A percentile compares a stretch with the other conserved stretches of the same genome.
These are phyloP conservation scores for Vickermania ingenoplastis DNA, from an alignment of 208 protist genomes.

Conservation along the genomic window DNA sequence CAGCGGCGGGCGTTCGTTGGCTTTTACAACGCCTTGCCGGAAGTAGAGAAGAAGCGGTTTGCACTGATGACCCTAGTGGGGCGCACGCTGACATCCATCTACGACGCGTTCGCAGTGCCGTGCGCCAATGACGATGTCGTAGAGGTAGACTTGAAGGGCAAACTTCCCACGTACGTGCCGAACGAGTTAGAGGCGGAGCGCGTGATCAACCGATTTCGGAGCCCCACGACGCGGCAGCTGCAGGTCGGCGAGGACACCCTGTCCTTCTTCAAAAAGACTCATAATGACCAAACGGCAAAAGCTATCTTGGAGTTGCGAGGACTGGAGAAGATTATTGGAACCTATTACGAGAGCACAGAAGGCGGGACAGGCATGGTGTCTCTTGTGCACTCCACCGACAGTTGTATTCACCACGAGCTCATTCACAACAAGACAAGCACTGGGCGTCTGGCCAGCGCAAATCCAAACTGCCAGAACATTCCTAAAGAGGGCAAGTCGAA, in stretches of 20 bases:
- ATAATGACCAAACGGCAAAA: conserved; percentile 61
- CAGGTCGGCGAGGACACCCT: conserved; percentile 84
- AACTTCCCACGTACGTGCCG: conserved; percentile 51
- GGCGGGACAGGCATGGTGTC: conserved; percentile 88
- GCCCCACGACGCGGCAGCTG: conserved; percentile 66
- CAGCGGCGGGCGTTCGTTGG: conserved; percentile 72
- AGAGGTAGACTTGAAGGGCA: conserved; percentile 62
- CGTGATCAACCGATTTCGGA: conserved; percentile 76
- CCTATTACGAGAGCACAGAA: conserved; percentile 88
- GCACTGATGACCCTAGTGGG: conserved; percentile 76
- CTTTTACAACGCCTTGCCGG: conserved; percentile 71
- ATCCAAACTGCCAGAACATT: conserved; percentile 92
- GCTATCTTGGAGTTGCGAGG: conserved; percentile 79
- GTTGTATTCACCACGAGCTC: conserved; percentile 90
- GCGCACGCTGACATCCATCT: conserved; percentile 43
- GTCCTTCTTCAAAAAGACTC: conserved; percentile 78
- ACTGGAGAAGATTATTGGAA: conserved; percentile 86
- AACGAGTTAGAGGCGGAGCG: conserved; percentile 79
- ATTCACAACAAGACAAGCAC: conserved; percentile 90
- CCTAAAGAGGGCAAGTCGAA: conserved; percentile 87
- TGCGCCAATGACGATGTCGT: conserved; percentile 75
- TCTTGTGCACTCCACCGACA: conserved; percentile 80
- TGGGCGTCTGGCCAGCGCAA: conserved; percentile 75
- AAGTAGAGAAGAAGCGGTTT: conserved; percentile 57
- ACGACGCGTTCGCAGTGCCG: conserved; percentile 76